Evolutionary conservation across 352 stramenopile genomes (phyloP).

Genomic region (Phytophthora tentaculata): DNA sequence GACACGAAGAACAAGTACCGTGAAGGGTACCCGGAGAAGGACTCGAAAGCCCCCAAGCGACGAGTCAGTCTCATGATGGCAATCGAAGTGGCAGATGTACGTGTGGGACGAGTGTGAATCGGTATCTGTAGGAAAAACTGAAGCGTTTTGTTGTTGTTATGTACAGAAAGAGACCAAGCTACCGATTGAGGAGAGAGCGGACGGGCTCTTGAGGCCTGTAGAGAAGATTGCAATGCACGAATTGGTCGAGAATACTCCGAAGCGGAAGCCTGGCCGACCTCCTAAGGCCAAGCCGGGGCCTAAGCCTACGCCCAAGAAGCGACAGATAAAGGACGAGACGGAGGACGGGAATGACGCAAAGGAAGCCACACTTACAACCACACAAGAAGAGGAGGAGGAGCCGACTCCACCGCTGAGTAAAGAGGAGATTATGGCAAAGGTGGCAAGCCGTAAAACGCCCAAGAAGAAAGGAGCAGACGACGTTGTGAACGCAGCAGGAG

Average conservation of each 20-base stretch:
- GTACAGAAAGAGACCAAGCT: slow-evolving; percentile 65
- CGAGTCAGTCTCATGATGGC: slow-evolving; percentile 66
- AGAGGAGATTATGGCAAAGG: slow-evolving; percentile 81
- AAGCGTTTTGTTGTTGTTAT: slow-evolving; percentile 10
- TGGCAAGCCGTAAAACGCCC: slow-evolving; percentile 70
- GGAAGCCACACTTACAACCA: slow-evolving; percentile 7
- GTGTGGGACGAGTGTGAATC: background rate
- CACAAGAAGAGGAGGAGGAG: slow-evolving; percentile 53
- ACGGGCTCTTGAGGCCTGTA: slow-evolving; percentile 58
- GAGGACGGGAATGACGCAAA: slow-evolving; percentile 21
- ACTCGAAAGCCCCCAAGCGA: slow-evolving; percentile 79
- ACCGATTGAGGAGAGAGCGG: slow-evolving; percentile 57
- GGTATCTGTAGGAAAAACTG: background rate
- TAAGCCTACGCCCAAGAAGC: slow-evolving; percentile 31
- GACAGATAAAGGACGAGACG: slow-evolving; percentile 19
- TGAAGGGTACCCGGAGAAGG: slow-evolving; percentile 63
- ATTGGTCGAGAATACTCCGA: no score
- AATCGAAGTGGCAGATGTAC: slow-evolving; percentile 73
- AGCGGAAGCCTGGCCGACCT: slow-evolving; percentile 54
- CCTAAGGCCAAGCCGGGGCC: slow-evolving; percentile 42
- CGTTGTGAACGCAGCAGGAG: slow-evolving; percentile 19
- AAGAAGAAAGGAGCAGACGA: slow-evolving; percentile 63
- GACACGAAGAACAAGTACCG: slow-evolving; percentile 75
- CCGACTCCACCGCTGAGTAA: slow-evolving; percentile 54
- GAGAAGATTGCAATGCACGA: slow-evolving; percentile 27